These are phyloP conservation scores for Dissophora ornata DNA, from an alignment of 192 early-diverging fungal genomes.

Conservation along the genomic window DNA sequence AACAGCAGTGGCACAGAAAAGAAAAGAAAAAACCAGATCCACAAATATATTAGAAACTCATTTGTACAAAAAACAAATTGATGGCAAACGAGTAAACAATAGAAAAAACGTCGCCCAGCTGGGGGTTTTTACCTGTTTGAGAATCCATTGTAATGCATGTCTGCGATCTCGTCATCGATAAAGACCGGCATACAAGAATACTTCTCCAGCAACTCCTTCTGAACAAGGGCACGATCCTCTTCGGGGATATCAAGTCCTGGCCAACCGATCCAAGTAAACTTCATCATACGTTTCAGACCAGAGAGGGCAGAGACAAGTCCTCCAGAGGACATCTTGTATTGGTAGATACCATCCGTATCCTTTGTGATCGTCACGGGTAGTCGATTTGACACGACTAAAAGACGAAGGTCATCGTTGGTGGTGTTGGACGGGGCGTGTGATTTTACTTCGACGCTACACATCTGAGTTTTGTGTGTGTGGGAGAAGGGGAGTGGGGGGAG, in stretches of 20 bases:
- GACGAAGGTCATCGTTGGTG: slow-evolving; percentile 59
- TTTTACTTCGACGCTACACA: no score
- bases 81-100: no score
- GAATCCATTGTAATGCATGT: slow-evolving; percentile 98
- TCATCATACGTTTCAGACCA: slow-evolving; percentile 94
- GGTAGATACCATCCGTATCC: slow-evolving; percentile 58
- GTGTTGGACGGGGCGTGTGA: no score
- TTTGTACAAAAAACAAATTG: no score
- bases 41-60: no score
- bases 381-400: slow-evolving; percentile 96
- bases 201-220: slow-evolving; percentile 74
- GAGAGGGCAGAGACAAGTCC: slow-evolving; percentile 95
- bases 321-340: slow-evolving; percentile 90
- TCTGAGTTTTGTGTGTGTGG: no score
- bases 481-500: no score
- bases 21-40: no score
- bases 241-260: slow-evolving; percentile 88
- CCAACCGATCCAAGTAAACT: slow-evolving; percentile 99
- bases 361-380: slow-evolving; percentile 93
- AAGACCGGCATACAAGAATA: slow-evolving; percentile 95
- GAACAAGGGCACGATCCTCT: slow-evolving; percentile 79
- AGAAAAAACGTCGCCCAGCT: no score
- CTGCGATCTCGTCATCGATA: slow-evolving; percentile 91
- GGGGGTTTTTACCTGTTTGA: slow-evolving; percentile 85
- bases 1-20: no score